A percentile compares a stretch with the other conserved stretches of the same genome.
These are phyloP conservation scores for Penicillium flavigenum DNA, from an alignment of 495 filamentous ascomycete species.

Conservation along the genomic window DNA sequence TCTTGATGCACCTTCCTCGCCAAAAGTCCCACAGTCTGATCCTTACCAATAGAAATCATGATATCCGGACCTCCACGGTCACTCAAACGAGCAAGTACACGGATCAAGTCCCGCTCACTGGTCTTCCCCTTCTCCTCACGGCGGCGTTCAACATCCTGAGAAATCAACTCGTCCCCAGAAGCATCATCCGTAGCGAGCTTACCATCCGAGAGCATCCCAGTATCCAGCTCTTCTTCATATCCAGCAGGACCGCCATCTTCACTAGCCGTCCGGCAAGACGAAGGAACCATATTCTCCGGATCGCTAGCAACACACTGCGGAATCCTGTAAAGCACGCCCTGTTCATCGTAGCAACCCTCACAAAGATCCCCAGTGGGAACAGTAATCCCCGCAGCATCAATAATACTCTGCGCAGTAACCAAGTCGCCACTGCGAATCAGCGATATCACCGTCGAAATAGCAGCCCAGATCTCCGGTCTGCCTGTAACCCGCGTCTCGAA, in stretches of 20 bases:
- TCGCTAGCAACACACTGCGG: slow-evolving; percentile 75
- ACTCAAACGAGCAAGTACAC: slow-evolving; percentile 64
- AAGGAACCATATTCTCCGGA: slow-evolving; percentile 64
- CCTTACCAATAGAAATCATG: slow-evolving; percentile 55
- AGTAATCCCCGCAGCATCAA: slow-evolving; percentile 77
- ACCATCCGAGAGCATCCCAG: slow-evolving; percentile 48
- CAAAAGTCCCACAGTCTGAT: slow-evolving; percentile 62
- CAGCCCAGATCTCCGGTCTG: slow-evolving; percentile 73
- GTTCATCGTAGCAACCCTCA: slow-evolving; percentile 74
- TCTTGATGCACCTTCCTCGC: slow-evolving; percentile 63
- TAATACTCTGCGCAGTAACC: slow-evolving; percentile 69
- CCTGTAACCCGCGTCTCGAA: slow-evolving; percentile 84
- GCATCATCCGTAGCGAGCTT: slow-evolving; percentile 45
- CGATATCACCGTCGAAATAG: slow-evolving; percentile 63
- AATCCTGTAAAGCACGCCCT: slow-evolving; percentile 72
- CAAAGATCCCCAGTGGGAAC: slow-evolving; percentile 71
- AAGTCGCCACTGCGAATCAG: slow-evolving; percentile 61
- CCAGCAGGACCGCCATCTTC: slow-evolving; percentile 30
- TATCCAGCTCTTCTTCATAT: slow-evolving; percentile 35
- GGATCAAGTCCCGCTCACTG: slow-evolving; percentile 54
- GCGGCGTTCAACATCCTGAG: slow-evolving; percentile 55
- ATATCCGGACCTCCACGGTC: slow-evolving; percentile 66
- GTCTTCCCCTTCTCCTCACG: slow-evolving; percentile 65
- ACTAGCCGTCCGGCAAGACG: slow-evolving; percentile 16
- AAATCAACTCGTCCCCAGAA: slow-evolving; percentile 47